These are phyloP conservation scores for Hirsutella minnesotensis DNA, from an alignment of 2,329 filamentous ascomycete genomes.

Conservation along the genomic window DNA sequence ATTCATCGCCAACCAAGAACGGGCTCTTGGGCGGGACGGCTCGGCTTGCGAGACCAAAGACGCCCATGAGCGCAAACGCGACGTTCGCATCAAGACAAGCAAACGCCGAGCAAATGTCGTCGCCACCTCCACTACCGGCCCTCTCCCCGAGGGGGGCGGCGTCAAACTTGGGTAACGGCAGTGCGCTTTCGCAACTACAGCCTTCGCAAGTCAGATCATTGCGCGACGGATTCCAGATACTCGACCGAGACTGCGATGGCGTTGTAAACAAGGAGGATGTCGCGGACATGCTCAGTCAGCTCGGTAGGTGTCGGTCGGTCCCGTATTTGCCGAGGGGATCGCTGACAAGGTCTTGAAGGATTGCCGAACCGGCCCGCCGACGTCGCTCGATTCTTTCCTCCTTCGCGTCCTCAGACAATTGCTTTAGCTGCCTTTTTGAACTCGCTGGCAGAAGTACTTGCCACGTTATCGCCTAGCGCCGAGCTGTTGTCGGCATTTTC, in stretches of 20 bases:
- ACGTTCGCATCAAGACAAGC: conserved; percentile 25
- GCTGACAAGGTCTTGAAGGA: conserved; percentile 33
- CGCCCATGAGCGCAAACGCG: conserved; percentile 23
- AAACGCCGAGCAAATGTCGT: conserved; percentile 18
- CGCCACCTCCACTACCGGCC: conserved; percentile 23
- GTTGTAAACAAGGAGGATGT: conserved; percentile 73
- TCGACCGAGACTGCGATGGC: conserved; percentile 83
- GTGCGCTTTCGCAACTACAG: conserved; percentile 60
- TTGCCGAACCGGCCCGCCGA: conserved; percentile 61
- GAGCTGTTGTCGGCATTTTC: conserved; percentile 86
- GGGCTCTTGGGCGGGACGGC: conserved; percentile 13
- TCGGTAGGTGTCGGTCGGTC: conserved; percentile 44
- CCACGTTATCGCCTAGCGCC: conserved; percentile 60
- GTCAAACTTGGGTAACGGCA: conserved; percentile 30
- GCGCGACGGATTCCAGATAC: conserved; percentile 84
- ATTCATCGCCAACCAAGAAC: conserved; percentile 45
- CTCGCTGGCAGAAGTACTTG: conserved; percentile 62
- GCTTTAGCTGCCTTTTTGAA: conserved; percentile 80
- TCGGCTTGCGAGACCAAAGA: conserved; percentile 27
- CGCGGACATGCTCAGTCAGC: conserved; percentile 72
- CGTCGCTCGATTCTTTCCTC: conserved; percentile 72
- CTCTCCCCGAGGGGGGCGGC: conserved; percentile 16
- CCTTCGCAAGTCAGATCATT: conserved; percentile 75
- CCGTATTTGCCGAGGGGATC: background rate
- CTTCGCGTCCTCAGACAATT: conserved; percentile 58